phyloP scores from a whole-genome alignment of 768 basidiomycete genomes.

The Calocera viscosa region DNA sequence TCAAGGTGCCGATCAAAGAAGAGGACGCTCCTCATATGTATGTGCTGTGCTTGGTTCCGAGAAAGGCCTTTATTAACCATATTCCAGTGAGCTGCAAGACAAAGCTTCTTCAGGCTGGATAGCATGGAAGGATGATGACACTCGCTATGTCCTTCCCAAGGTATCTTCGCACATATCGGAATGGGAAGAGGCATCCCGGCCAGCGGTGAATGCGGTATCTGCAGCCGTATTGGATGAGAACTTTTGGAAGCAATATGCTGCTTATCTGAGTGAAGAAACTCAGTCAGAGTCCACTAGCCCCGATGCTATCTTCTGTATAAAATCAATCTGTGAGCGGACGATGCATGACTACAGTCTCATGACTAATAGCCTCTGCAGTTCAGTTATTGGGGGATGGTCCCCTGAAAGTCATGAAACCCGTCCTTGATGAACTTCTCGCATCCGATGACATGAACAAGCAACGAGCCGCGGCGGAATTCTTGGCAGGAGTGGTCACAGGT shows the following conservation, averaged over 20 bases:
- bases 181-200: slow-evolving; percentile 46
- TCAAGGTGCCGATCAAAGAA: slow-evolving; percentile 36
- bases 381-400: slow-evolving; percentile 69
- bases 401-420: slow-evolving; percentile 47
- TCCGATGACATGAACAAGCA: slow-evolving; percentile 78
- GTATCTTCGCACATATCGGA: slow-evolving; percentile 41
- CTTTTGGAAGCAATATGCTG: slow-evolving; percentile 60
- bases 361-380: slow-evolving; percentile 34
- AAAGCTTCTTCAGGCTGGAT: slow-evolving; percentile 54
- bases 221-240: slow-evolving; percentile 34
- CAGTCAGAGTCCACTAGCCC: slow-evolving; percentile 49
- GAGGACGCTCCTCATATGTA: slow-evolving; percentile 19
- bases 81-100: slow-evolving; percentile 41
- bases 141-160: slow-evolving; percentile 38
- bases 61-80: too few species aligned
- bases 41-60: background rate
- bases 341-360: background rate
- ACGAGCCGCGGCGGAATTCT: slow-evolving; percentile 71
- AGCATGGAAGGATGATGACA: slow-evolving; percentile 40
- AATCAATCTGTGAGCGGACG: slow-evolving; percentile 52
- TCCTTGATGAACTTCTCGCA: slow-evolving; percentile 48
- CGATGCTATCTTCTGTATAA: slow-evolving; percentile 60
- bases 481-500: slow-evolving; percentile 63
- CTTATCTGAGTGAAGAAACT: slow-evolving; percentile 67
- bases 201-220: slow-evolving; percentile 40